Evolutionary conservation across 148 eudicot species (phyloP).

Genomic region (Pouteria glomerata): DNA sequence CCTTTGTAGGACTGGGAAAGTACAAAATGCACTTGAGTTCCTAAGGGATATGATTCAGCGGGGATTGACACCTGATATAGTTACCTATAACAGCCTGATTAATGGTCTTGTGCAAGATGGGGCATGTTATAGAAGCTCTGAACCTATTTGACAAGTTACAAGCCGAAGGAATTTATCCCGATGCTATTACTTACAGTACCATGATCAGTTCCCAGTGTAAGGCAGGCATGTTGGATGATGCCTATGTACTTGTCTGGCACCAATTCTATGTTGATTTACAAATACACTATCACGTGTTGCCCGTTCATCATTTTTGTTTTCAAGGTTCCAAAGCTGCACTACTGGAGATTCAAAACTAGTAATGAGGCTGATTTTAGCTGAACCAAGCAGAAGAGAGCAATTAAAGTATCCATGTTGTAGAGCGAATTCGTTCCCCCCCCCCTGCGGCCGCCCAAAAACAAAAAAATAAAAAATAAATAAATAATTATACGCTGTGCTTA

Average conservation of each 20-base stretch:
- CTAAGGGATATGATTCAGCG: slow-evolving; percentile 57
- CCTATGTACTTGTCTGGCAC: slow-evolving; percentile 52
- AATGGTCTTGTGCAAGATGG: slow-evolving; percentile 71
- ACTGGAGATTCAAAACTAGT: too few species aligned
- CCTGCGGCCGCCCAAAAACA: too few species aligned
- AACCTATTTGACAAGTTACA: slow-evolving; percentile 61
- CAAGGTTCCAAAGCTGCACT: too few species aligned
- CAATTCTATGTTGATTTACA: too few species aligned
- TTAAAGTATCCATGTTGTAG: too few species aligned
- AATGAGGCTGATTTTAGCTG: too few species aligned
- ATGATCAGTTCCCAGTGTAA: slow-evolving; percentile 64
- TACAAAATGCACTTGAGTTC: slow-evolving; percentile 64
- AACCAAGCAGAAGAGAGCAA: too few species aligned
- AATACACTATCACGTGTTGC: too few species aligned
- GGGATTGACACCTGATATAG: slow-evolving; percentile 80
- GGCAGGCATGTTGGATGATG: slow-evolving; percentile 51
- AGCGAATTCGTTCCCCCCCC: too few species aligned
- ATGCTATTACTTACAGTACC: slow-evolving; percentile 74
- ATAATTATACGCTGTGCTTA: too few species aligned
- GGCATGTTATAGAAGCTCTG: slow-evolving; percentile 57
- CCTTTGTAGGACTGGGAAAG: slow-evolving; percentile 53
- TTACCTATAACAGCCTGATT: slow-evolving; percentile 77
- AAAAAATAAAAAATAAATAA: too few species aligned
- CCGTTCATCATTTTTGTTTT: too few species aligned
- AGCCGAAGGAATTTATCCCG: slow-evolving; percentile 58